Base-by-base conservation (phyloP, 164 flowering plant species). In the Umbellularia californica region DNA sequence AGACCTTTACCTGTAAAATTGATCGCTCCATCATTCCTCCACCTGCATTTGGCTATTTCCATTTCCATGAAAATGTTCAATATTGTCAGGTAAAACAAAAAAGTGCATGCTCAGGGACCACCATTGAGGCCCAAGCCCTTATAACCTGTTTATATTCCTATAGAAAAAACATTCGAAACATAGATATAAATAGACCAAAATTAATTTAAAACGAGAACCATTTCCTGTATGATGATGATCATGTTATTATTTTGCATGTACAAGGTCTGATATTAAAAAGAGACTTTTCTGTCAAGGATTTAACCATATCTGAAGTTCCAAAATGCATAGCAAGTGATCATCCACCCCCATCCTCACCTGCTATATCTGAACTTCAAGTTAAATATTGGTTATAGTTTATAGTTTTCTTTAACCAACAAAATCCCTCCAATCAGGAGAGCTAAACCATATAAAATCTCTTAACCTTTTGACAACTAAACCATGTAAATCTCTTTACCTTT, bases 271-370 rank as follows among this genome's bases (percentile, higher is more conserved):
- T 20, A 25, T 33, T 28, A 66, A 27, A 58, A 58, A 74, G 70
- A 60, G 14, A 10, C 17, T 15, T 68, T 30, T 35, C 47, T 35
- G 72, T 79, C 75, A 79, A 84, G 85, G 83, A 79, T 80, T 78
- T 20, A 81, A 51, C 64, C 50, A 28, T 66, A 72, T 74, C 82
- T 24, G 70, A 83, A 85, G 82, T 77, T 80, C 87, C 84, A 84
- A 86, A 88, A 87, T 77, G 82, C 77, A 88, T 77, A 84, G 86
- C 87, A 84, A 81, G 66, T 33, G 81, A 81, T 35, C 47, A 50
- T 20, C 58, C 68, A 75, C 82, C 71, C 75, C 58, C 47, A 50
- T 20, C 58, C 68, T 77, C 82, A 73, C 75, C 58, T 81, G 86
- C 91, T 83, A 82, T 79, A 77, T 79, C 76, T 64, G 83, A 80